phyloP scores from a whole-genome alignment of 2,329 filamentous ascomycete species.

The Cryphonectria carpinicola region DNA sequence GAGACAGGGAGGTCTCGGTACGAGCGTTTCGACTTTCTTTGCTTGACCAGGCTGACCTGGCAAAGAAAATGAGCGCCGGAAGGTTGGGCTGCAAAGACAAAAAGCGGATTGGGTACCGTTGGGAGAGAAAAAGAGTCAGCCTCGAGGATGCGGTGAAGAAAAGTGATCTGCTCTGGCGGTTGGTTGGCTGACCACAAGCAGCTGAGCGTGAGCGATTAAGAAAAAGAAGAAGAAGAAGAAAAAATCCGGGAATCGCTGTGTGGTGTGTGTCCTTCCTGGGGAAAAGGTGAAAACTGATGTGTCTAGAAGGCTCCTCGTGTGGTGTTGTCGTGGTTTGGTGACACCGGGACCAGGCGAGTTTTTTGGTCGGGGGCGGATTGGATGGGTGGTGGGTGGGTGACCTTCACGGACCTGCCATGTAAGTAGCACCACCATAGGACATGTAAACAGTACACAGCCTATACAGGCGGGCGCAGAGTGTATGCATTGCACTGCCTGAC shows the following conservation, averaged over 20 bases:
- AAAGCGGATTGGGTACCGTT: constrained; percentile 22
- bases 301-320: constrained; percentile 5
- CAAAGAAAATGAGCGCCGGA: neutral
- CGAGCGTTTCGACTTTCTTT: constrained; percentile 7
- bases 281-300: neutral
- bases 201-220: constrained; percentile 5
- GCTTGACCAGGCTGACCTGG: constrained; percentile 24
- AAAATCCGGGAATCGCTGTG: neutral
- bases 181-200: neutral
- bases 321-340: neutral
- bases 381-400: neutral
- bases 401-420: neutral
- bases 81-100: constrained; percentile 24
- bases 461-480: neutral
- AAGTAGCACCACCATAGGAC: neutral
- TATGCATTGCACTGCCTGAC: neutral
- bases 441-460: neutral
- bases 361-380: neutral
- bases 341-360: neutral
- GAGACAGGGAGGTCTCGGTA: neutral
- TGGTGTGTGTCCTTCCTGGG: neutral
- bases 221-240: neutral
- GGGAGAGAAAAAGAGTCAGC: constrained; percentile 1
- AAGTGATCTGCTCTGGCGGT: neutral
- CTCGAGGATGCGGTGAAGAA: constrained; percentile 19